A percentile compares a stretch with the other conserved stretches of the same genome.
These are phyloP conservation scores for Schwanniomyces occidentalis DNA, from an alignment of 805 yeast species.

Conservation along the genomic window DNA sequence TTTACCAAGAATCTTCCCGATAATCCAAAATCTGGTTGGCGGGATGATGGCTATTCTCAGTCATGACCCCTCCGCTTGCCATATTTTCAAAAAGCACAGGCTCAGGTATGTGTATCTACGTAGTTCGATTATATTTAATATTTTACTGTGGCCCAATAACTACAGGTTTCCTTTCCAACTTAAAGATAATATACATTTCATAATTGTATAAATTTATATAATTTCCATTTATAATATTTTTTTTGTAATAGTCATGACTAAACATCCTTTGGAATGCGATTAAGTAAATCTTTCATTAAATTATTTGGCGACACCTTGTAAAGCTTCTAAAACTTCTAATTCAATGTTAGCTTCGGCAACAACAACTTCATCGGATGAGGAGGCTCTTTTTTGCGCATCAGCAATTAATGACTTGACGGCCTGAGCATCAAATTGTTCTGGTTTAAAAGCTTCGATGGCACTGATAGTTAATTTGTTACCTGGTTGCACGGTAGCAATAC, in stretches of 20 bases:
- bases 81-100: too few relatives aligned
- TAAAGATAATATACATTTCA: constrained; percentile 4
- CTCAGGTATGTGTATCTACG: too few relatives aligned
- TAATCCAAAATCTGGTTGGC: too few relatives aligned
- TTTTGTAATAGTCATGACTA: constrained; percentile 5
- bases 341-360: constrained; percentile 96
- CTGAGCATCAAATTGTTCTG: constrained; percentile 80
- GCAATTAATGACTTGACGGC: constrained; percentile 78
- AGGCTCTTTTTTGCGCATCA: constrained; percentile 90
- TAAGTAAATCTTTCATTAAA: constrained; percentile 5
- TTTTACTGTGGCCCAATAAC: too few relatives aligned
- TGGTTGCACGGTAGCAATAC: constrained; percentile 95
- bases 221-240: constrained; percentile 3
- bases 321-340: constrained; percentile 94
- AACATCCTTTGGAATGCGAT: constrained; percentile 7
- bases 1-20: too few relatives aligned
- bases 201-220: constrained; percentile 5
- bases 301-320: constrained; percentile 78
- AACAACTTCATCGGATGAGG: constrained; percentile 80
- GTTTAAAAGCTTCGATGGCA: constrained; percentile 92
- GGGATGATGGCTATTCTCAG: too few relatives aligned
- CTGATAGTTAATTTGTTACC: constrained; percentile 87
- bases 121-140: too few relatives aligned
- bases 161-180: too few relatives aligned
- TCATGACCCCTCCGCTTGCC: too few relatives aligned